Base-by-base conservation (phyloP, 305 asterid genomes). In the Withania somnifera region DNA sequence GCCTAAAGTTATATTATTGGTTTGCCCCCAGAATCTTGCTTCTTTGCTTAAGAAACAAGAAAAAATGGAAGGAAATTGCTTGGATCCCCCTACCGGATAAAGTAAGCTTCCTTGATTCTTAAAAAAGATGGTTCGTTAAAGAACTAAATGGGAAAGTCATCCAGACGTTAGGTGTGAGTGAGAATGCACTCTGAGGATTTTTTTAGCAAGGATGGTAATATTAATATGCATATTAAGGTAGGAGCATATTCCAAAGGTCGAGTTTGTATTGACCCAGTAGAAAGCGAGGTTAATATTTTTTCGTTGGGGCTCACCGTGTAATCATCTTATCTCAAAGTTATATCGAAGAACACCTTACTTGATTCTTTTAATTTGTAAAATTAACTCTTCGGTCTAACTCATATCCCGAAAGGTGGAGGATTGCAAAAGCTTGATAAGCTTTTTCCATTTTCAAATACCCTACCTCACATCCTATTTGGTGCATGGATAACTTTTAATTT, bases 1-100 rank as follows among this genome's bases (percentile, higher is more conserved):
- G 78, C 84, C 87, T 84, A 88, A 83, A 88, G 86, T 85, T 79
- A 77, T 28, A 66, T 11, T 28, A 66, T 11, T 76, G 47, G 50
- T 34, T 36, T 66, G 76, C 28, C 56, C 58, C 84, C 82, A 34
- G 28, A 2, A 80, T 81, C 80, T 40, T 57, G 76, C 64, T 77
- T 83, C 84, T 86, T 84, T 88, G 83, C 76, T 56, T 77, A 77
- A 79, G 69, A 71, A 24, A 82, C 42, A 81, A 28, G 71, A 14
- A 56, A 79, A 57, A 38, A 1, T 4, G 40, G 40, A 24, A 15
- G 26, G 45, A 15, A 58, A 36, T 58, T 58, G 58, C 61, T 81
- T 80, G 60, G 83, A 82, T 85, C 80, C 81, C 54, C 58, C 58
- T 34, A 45, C 42, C 40, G 47, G 13, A 30, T 82, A 47, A 51